Evolutionary conservation across 139 green algal species (phyloP), one percentile per base, ranked within the genome.

Genomic region (Tetradesmus obliquus): DNA sequence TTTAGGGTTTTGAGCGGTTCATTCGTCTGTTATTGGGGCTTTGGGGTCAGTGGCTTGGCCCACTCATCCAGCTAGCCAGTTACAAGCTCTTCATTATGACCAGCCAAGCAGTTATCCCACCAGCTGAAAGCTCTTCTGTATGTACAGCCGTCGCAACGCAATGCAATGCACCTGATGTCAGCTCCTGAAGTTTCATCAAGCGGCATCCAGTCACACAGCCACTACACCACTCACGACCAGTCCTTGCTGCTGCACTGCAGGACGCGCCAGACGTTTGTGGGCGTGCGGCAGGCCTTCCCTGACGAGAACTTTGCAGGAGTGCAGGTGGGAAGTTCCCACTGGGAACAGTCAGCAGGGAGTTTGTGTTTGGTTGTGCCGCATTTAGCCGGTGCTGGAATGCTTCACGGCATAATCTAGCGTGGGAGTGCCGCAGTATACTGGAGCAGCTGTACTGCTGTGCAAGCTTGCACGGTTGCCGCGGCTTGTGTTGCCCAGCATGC

Each of bases 261-360:
- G n/a, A 92, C 82, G 20, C 55, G 90, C 13, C 90, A 92, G 90
- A 92, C 90, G 9, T 92, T 90, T 82, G 90, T 92, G 55, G 90
- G 84, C 7, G 22, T 92, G 17, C 83, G 90, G 15, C 71, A 90
- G 76, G 71, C 90, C 13, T 92, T 92, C 22, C 32, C 82, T 15
- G 86, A 91, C 15, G 55, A 86, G 8, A 81, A 89, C 62, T 62
- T 93, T 60, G 84, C 79, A 74, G 92, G 88, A 20, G 91, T 86
- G 13, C 69, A 92, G 51, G 90, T 92, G 32, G n/a, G 20, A 22
- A 80, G 32, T 45, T 45, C 32, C 32, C 32, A 45, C 32, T 45
- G 32, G 32, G 57, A 60, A 51, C 57, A n/a, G 66, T 17, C 13
- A 76, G 15, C 17, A 13, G 66, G 13, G 66, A n/a, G 66, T 76